Evolutionary conservation across 257 asterid genomes (phyloP).

Genomic region (Penstemon newberryi): DNA sequence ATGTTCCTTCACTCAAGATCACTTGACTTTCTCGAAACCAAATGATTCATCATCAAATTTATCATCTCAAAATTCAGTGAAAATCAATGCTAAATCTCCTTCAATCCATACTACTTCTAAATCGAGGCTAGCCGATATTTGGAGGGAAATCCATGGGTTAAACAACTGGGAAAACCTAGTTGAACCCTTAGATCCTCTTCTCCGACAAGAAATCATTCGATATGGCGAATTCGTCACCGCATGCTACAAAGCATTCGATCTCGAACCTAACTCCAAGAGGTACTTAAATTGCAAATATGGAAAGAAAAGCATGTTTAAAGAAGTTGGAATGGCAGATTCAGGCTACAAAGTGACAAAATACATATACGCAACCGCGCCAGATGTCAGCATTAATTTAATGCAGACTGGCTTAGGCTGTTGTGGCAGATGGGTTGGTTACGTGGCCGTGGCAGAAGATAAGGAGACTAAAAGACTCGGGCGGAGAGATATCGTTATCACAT

Average conservation of each 20-base stretch:
- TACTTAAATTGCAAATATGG: slow-evolving; percentile 73
- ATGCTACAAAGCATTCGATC: slow-evolving; percentile 67
- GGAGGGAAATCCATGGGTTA: slow-evolving; percentile 62
- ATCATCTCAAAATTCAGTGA: not conserved
- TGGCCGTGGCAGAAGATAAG: slow-evolving; percentile 42
- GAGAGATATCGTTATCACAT: slow-evolving; percentile 56
- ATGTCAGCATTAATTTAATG: slow-evolving; percentile 33
- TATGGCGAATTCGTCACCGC: slow-evolving; percentile 64
- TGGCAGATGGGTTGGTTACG: slow-evolving; percentile 64
- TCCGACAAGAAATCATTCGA: slow-evolving; percentile 52
- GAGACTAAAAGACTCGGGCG: slow-evolving; percentile 42
- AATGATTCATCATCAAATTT: not conserved
- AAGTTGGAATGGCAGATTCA: slow-evolving; percentile 49
- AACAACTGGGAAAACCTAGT: slow-evolving; percentile 60
- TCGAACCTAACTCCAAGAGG: slow-evolving; percentile 50
- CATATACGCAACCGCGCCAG: slow-evolving; percentile 58
- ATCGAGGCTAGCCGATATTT: slow-evolving; percentile 34
- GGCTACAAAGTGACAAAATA: slow-evolving; percentile 61
- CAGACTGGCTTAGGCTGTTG: slow-evolving; percentile 14
- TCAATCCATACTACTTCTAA: not conserved
- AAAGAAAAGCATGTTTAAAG: slow-evolving; percentile 29
- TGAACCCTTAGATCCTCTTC: slow-evolving; percentile 55
- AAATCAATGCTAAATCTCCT: not conserved
- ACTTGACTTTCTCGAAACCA: slow-evolving; percentile 18
- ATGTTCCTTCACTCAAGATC: not conserved